Percentiles rank a stretch among this genome's conserved stretches.
Conservation (phyloP, 192 early-diverging fungal species). For the Podila horticola region DNA sequence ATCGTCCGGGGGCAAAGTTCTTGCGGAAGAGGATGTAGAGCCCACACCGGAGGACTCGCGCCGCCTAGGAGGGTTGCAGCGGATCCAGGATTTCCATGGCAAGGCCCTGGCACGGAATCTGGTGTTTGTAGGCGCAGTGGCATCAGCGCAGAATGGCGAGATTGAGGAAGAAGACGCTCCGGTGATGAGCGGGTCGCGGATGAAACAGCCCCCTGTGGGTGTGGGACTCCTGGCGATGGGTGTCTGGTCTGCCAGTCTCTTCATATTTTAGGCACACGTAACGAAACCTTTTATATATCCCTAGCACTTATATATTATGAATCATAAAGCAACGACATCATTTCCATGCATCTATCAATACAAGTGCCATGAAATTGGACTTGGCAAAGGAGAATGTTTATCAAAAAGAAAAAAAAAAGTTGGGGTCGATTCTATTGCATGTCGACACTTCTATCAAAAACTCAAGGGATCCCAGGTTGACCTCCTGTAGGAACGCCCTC, state of each 20-base stretch:
- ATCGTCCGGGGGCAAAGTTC: background rate
- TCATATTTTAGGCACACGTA: too few species aligned
- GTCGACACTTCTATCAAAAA: background rate
- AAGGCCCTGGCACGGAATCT: constrained; percentile 33
- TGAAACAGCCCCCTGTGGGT: too few species aligned
- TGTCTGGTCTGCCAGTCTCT: too few species aligned
- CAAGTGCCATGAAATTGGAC: too few species aligned
- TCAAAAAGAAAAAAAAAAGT: background rate
- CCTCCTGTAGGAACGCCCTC: constrained; percentile 27
- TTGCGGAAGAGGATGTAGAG: background rate
- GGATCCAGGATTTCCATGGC: constrained; percentile 19
- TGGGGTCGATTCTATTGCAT: too few species aligned
- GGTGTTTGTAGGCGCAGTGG: constrained; percentile 15
- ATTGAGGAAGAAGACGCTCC: too few species aligned
- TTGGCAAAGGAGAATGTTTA: background rate
- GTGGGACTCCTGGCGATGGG: too few species aligned
- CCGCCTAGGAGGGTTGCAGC: background rate
- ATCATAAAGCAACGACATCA: background rate
- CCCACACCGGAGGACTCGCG: background rate
- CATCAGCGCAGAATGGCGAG: too few species aligned
- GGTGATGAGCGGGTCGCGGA: too few species aligned
- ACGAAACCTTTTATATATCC: too few species aligned
- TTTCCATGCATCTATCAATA: too few species aligned
- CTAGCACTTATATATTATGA: too few species aligned
- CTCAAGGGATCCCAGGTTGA: constrained; percentile 8